Evolutionary conservation across 2,329 filamentous ascomycete species (phyloP).

Genomic region (Hymenoscyphus fraxineus): DNA sequence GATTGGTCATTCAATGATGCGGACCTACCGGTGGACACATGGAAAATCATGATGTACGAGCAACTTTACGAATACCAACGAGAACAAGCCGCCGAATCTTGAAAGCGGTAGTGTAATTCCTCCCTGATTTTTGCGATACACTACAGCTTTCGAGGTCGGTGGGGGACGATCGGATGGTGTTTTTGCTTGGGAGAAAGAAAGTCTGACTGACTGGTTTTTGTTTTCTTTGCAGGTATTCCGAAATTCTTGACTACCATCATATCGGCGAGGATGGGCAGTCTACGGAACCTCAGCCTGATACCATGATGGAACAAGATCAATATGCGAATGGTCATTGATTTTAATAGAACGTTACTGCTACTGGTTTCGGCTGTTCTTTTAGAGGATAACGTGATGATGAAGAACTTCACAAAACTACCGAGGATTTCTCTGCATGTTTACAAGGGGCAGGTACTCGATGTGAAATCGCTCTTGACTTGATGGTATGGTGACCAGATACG

Average conservation of each 20-base stretch:
- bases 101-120: constrained; percentile 23
- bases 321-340: constrained; percentile 2
- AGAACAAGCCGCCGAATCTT: constrained; percentile 23
- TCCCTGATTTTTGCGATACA: constrained; percentile 9
- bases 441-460: background rate
- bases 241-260: constrained; percentile 98
- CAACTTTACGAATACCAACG: constrained; percentile 33
- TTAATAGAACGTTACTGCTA: constrained; percentile 3
- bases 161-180: background rate
- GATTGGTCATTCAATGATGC: constrained; percentile 99
- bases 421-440: background rate
- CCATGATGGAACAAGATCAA: constrained; percentile 3
- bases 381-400: background rate
- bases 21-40: constrained; percentile 95
- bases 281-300: background rate
- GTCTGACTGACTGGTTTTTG: constrained; percentile 33
- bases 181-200: constrained; percentile 11
- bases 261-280: constrained; percentile 42
- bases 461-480: background rate
- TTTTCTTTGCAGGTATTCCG: constrained; percentile 73
- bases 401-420: background rate
- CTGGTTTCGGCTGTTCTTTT: background rate
- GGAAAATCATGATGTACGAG: constrained; percentile 99
- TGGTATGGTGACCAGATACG: background rate
- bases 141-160: constrained; percentile 8